Percentiles rank a stretch among this genome's conserved stretches.
Conservation (phyloP, 2,329 filamentous ascomycete species). For the Dryadomyces quercivorus region DNA sequence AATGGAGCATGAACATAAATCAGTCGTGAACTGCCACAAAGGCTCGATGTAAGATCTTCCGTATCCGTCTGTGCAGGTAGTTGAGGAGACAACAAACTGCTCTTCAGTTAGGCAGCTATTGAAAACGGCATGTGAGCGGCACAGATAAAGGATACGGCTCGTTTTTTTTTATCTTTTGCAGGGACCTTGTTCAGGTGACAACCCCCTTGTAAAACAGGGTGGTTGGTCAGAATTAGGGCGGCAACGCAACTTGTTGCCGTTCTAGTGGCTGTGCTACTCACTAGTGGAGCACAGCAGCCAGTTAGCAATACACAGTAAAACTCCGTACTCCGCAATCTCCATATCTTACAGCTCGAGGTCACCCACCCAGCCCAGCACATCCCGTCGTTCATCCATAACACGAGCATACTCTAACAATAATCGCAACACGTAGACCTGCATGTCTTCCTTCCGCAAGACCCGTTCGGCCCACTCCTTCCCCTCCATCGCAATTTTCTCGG, state of each 20-base stretch:
- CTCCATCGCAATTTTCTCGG: constrained; percentile 49
- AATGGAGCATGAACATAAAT: neutral
- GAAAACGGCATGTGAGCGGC: no score
- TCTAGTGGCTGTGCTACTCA: neutral
- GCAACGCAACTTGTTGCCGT: neutral
- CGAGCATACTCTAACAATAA: constrained; percentile 53
- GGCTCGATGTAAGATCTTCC: no score
- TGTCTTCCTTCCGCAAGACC: constrained; percentile 59
- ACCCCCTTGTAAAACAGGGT: neutral
- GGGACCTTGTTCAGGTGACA: no score
- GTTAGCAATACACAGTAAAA: neutral
- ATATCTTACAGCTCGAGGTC: constrained; percentile 18
- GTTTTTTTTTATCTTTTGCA: neutral
- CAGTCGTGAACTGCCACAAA: no score
- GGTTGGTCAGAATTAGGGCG: neutral
- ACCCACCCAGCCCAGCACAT: constrained; percentile 42
- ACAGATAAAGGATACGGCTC: neutral
- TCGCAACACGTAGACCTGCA: constrained; percentile 58
- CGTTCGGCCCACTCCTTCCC: constrained; percentile 57
- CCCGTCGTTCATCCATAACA: constrained; percentile 36
- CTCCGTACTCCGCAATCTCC: neutral
- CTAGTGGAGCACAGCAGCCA: no score
- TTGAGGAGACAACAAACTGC: no score
- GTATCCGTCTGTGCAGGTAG: no score
- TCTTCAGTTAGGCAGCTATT: no score